Conservation (phyloP, 2,329 filamentous ascomycete species). For the Sporothrix globosa region DNA sequence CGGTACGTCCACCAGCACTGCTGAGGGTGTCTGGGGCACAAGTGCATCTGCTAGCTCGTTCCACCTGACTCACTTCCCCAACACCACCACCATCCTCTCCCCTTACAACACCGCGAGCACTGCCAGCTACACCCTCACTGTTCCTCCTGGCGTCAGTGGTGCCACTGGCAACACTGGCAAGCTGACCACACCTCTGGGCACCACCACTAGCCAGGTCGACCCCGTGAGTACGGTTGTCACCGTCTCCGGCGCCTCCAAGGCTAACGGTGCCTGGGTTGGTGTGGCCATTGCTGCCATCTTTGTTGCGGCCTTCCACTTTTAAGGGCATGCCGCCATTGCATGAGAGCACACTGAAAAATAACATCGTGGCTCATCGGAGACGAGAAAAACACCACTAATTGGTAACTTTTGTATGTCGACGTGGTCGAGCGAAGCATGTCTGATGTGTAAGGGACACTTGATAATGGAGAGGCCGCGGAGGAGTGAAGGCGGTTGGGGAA, state of each 20-base stretch:
- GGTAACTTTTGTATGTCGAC: background rate
- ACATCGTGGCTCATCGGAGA: background rate
- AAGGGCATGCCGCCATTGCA: background rate
- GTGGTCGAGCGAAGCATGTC: background rate
- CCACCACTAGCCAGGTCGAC: constrained; percentile 40
- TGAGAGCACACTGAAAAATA: background rate
- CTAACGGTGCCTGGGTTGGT: constrained; percentile 39
- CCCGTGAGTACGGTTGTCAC: constrained; percentile 40
- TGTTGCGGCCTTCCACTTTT: constrained; percentile 39
- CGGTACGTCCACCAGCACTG: constrained; percentile 30
- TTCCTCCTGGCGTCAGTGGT: constrained; percentile 22
- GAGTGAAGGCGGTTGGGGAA: background rate
- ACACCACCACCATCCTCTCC: constrained; percentile 27
- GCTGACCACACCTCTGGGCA: constrained; percentile 32
- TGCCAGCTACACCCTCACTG: constrained; percentile 32
- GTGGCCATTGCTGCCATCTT: constrained; percentile 46
- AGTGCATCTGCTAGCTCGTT: background rate
- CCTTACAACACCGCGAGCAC: constrained; percentile 29
- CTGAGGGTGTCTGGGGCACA: constrained; percentile 22
- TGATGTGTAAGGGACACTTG: background rate
- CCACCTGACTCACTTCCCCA: constrained; percentile 27
- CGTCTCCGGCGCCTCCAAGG: constrained; percentile 38
- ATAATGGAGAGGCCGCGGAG: constrained; percentile 2
- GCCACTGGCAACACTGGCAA: constrained; percentile 13
- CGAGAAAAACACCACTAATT: background rate